Percentiles rank a stretch among this genome's conserved stretches.
Evolutionary conservation across 2,329 filamentous ascomycete genomes (phyloP).

Genomic region (Stachybotrys elegans): DNA sequence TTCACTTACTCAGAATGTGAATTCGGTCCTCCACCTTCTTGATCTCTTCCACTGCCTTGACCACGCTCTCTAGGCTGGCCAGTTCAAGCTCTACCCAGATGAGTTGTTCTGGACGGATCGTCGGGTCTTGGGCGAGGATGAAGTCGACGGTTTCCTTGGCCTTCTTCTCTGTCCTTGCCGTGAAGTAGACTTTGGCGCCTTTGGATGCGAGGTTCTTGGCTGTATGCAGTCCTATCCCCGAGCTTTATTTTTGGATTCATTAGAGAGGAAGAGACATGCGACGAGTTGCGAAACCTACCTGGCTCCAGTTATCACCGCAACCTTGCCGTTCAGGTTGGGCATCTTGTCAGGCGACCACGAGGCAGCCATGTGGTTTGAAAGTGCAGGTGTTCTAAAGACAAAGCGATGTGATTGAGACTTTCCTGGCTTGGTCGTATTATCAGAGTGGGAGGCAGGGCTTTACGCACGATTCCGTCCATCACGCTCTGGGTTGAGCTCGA

Average conservation of each 20-base stretch:
- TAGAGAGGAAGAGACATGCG: too few relatives aligned
- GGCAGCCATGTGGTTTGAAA: slow-evolving; percentile 2
- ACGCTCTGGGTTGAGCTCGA: too few relatives aligned
- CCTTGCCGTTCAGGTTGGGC: slow-evolving; percentile 16
- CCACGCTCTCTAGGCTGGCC: slow-evolving; percentile 12
- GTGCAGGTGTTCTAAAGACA: not conserved
- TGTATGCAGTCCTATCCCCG: slow-evolving; percentile 17
- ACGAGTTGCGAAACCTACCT: too few relatives aligned
- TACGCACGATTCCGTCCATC: too few relatives aligned
- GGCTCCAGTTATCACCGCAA: slow-evolving; percentile 19
- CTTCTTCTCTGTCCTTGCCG: slow-evolving; percentile 15
- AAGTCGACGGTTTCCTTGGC: slow-evolving; percentile 7
- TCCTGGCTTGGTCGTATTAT: not conserved
- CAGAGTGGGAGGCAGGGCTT: too few relatives aligned
- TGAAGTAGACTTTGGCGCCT: slow-evolving; percentile 22
- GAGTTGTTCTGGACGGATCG: slow-evolving; percentile 6
- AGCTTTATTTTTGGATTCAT: slow-evolving; percentile 5
- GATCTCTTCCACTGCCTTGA: slow-evolving; percentile 13
- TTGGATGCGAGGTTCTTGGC: slow-evolving; percentile 17
- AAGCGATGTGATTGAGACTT: not conserved
- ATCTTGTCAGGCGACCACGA: slow-evolving; percentile 13
- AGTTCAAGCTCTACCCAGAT: slow-evolving; percentile 19
- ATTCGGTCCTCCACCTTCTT: slow-evolving; percentile 14
- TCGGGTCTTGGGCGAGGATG: slow-evolving; percentile 6
- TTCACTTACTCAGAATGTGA: slow-evolving; percentile 18